Conservation (phyloP, 805 yeast species). For the Candida manassasensis region DNA sequence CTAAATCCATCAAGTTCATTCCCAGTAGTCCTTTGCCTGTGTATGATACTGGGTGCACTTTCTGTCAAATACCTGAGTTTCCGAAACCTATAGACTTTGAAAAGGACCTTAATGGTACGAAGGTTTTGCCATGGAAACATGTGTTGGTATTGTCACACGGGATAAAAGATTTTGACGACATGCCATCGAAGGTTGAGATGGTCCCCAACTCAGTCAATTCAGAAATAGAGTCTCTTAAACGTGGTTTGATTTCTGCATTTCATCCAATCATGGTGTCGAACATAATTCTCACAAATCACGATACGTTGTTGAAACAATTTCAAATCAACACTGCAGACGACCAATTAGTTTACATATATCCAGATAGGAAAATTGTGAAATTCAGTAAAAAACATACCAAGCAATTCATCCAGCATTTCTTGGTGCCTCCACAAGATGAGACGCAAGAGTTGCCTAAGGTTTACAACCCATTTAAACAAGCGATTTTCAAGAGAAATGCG, state of each 20-base stretch:
- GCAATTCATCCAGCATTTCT: conserved; percentile 38
- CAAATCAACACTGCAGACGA: conserved; percentile 1
- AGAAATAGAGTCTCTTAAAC: conserved; percentile 32
- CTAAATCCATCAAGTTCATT: conserved; percentile 1
- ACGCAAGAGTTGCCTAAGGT: conserved; percentile 9
- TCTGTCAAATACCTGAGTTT: conserved; percentile 37
- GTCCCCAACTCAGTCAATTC: conserved; percentile 41
- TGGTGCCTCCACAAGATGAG: conserved; percentile 30
- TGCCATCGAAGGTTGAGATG: conserved; percentile 51
- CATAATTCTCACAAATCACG: conserved; percentile 25
- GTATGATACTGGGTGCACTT: conserved; percentile 59
- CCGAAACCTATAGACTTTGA: conserved; percentile 43
- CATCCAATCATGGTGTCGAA: conserved; percentile 52
- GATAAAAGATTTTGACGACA: conserved; percentile 25
- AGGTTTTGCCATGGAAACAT: conserved; percentile 52
- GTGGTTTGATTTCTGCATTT: conserved; percentile 31
- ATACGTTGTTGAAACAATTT: conserved; percentile 7
- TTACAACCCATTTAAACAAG: conserved; percentile 21
- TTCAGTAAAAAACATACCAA: conserved; percentile 25
- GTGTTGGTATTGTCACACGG: conserved; percentile 48
- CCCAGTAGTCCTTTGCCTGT: conserved; percentile 46
- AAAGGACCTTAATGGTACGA: conserved; percentile 43
- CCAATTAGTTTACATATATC: conserved; percentile 44
- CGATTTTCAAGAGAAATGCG: not conserved
- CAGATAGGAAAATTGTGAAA: conserved; percentile 45